phyloP scores from a whole-genome alignment of 352 stramenopile species.

The Pythium grandisporangium region DNA sequence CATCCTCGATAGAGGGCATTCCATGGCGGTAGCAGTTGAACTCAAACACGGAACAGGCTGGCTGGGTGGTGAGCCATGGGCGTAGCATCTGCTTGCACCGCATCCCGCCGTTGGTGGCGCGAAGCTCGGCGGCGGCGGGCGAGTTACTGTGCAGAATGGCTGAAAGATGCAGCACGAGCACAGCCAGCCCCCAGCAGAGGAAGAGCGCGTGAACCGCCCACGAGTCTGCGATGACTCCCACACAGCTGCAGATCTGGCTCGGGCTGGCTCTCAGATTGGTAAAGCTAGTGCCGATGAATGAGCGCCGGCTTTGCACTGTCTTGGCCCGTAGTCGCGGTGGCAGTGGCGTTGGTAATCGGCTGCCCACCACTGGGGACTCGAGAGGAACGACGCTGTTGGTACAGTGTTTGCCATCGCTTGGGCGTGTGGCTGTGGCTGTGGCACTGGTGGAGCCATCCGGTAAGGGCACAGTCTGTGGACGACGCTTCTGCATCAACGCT shows the following conservation, averaged over 20 bases:
- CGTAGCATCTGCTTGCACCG: slow-evolving; percentile 22
- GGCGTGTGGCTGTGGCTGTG: no score
- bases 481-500: slow-evolving; percentile 10
- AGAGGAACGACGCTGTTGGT: no score
- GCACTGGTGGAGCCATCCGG: no score
- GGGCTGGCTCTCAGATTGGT: no score
- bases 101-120: no score
- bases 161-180: slow-evolving; percentile 10
- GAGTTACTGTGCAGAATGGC: background rate
- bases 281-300: background rate
- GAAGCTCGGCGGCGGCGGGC: background rate
- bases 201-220: background rate
- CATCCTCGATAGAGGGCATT: slow-evolving; percentile 2
- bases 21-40: slow-evolving; percentile 13
- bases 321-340: background rate
- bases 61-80: slow-evolving; percentile 27
- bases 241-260: no score
- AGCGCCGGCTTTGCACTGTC: background rate
- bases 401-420: no score
- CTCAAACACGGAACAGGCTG: slow-evolving; percentile 9
- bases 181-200: slow-evolving; percentile 2
- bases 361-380: no score
- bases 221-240: no score
- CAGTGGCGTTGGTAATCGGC: no score
- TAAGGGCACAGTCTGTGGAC: no score